Percentiles rank a stretch among this genome's conserved stretches.
phyloP scores from a whole-genome alignment of 2,329 filamentous ascomycete genomes.

The Onygena corvina region DNA sequence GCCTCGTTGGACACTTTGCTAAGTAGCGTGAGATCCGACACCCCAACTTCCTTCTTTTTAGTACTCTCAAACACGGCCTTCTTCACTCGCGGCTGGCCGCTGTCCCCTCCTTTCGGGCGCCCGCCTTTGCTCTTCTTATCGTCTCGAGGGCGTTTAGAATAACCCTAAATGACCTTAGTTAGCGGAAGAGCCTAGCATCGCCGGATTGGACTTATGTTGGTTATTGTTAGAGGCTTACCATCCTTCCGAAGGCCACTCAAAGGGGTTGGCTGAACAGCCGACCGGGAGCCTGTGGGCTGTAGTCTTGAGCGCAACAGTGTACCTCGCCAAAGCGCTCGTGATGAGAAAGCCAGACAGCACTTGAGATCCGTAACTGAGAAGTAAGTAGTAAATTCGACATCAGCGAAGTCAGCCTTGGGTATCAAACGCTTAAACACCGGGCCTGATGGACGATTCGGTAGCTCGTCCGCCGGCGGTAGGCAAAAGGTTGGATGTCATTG shows the following conservation, averaged over 20 bases:
- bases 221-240: not conserved
- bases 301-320: not conserved
- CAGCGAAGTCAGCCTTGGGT: not conserved
- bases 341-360: not conserved
- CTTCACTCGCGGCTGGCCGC: conserved; percentile 59
- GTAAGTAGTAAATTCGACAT: not conserved
- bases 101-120: conserved; percentile 34
- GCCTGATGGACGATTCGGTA: not conserved
- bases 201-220: not conserved
- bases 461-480: too few species aligned
- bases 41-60: conserved; percentile 99
- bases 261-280: not conserved
- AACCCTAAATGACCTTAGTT: conserved; percentile 23
- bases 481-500: not conserved
- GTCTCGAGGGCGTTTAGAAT: conserved; percentile 34
- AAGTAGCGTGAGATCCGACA: conserved; percentile 91
- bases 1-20: conserved; percentile 99
- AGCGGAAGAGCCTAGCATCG: not conserved
- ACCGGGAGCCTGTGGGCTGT: not conserved
- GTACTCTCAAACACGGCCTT: conserved; percentile 92
- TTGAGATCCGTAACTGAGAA: not conserved
- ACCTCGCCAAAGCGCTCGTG: not conserved
- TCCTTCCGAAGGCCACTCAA: not conserved
- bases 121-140: conserved; percentile 30
- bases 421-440: conserved; percentile 2